Evolutionary conservation across 331 rosid genomes (phyloP).

Genomic region (Acacia concinna): DNA sequence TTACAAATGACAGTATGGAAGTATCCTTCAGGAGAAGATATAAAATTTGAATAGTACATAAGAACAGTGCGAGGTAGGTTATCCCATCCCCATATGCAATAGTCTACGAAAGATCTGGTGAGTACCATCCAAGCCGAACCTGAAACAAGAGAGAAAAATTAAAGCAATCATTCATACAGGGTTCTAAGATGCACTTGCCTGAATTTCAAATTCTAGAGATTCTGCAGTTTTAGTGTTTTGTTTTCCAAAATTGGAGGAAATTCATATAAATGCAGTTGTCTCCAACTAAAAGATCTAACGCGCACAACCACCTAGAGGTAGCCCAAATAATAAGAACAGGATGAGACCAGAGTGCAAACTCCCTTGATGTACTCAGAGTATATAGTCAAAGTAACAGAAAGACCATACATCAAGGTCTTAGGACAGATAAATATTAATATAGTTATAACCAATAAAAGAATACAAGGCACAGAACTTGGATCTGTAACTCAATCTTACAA

Average conservation of each 20-base stretch:
- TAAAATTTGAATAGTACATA: slow-evolving; percentile 70
- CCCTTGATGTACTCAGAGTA: background rate
- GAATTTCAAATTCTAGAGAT: background rate
- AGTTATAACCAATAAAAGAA: slow-evolving; percentile 2
- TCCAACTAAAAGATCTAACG: background rate
- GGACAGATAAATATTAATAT: background rate
- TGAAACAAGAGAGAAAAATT: background rate
- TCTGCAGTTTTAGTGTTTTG: background rate
- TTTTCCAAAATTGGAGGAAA: background rate
- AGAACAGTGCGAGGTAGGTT: slow-evolving; percentile 71
- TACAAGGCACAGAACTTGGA: slow-evolving; percentile 6
- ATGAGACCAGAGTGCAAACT: background rate
- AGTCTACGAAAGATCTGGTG: slow-evolving; percentile 64
- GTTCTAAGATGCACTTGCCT: background rate
- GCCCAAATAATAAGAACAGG: background rate
- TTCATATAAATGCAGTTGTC: background rate
- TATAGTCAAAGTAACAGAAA: background rate
- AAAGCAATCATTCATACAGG: background rate
- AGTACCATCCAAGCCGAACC: slow-evolving; percentile 85
- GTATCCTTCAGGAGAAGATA: slow-evolving; percentile 77
- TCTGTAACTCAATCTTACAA: background rate
- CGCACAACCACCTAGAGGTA: background rate
- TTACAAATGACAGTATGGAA: slow-evolving; percentile 45
- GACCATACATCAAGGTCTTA: background rate
- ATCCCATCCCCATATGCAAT: slow-evolving; percentile 85